A percentile compares a stretch with the other conserved stretches of the same genome.
Conservation (phyloP, 179 eudicot genomes). For the Actinidia chinensis region DNA sequence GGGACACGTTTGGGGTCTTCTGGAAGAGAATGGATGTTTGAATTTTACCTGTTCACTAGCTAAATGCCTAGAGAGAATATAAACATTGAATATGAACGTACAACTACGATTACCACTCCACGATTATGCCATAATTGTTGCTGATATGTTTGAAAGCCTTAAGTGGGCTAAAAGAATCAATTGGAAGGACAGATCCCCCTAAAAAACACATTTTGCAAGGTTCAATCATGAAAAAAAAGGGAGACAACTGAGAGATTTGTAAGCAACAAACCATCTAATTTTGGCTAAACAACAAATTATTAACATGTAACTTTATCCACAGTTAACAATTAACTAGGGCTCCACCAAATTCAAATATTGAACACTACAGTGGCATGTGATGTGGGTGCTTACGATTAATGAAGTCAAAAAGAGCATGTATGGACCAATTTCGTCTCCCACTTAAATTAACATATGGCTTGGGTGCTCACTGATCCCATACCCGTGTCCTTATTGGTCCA, state of each 20-base stretch:
- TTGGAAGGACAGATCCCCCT: background rate
- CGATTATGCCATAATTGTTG: background rate
- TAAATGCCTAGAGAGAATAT: background rate
- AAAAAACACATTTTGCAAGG: background rate
- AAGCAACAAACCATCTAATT: background rate
- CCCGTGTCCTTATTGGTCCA: too few species aligned
- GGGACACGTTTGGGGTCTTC: conserved; percentile 8
- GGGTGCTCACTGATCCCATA: too few species aligned
- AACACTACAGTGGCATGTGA: too few species aligned
- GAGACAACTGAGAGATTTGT: background rate
- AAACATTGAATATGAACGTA: background rate
- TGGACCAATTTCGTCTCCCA: background rate
- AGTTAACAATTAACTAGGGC: too few species aligned
- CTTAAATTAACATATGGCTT: too few species aligned
- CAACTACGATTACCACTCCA: background rate
- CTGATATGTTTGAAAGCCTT: background rate
- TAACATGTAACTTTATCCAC: too few species aligned
- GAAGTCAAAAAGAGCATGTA: background rate
- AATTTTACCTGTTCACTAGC: background rate
- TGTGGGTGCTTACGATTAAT: too few species aligned
- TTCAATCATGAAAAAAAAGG: background rate
- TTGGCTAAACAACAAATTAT: background rate
- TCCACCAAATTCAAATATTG: too few species aligned
- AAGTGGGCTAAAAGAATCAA: background rate
- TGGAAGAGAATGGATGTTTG: background rate